Evolutionary conservation across 2,329 filamentous ascomycete genomes (phyloP).

Genomic region (Curvularia sp.): DNA sequence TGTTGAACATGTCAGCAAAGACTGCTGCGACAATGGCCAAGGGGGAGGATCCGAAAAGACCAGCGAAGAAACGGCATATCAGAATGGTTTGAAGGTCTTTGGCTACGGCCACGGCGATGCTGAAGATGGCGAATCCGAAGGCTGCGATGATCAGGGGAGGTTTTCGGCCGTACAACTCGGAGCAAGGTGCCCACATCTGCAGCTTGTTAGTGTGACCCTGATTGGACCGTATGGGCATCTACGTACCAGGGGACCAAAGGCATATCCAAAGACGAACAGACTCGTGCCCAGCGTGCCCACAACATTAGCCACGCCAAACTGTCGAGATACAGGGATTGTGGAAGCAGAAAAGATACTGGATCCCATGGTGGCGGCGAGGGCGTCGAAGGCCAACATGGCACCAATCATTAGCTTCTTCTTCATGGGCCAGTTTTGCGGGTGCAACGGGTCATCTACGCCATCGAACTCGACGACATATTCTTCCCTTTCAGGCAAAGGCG

Average conservation of each 20-base stretch:
- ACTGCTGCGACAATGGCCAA: constrained; percentile 61
- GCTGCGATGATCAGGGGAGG: constrained; percentile 57
- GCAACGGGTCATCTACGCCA: constrained; percentile 80
- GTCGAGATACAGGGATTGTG: constrained; percentile 32
- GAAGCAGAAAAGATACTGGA: constrained; percentile 54
- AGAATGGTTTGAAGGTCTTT: constrained; percentile 63
- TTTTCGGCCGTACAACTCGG: constrained; percentile 60
- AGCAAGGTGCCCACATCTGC: constrained; percentile 58
- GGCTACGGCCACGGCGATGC: constrained; percentile 57
- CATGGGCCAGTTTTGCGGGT: constrained; percentile 87
- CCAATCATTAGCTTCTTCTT: constrained; percentile 77
- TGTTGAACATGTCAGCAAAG: constrained; percentile 65
- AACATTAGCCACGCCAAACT: constrained; percentile 43
- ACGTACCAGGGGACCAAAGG: constrained; percentile 48
- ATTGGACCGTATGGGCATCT: background rate
- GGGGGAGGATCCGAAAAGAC: constrained; percentile 62
- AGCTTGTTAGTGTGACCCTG: constrained; percentile 2
- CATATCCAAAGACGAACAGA: constrained; percentile 49
- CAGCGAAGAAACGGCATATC: constrained; percentile 62
- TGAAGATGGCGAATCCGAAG: constrained; percentile 61
- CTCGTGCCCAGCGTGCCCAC: constrained; percentile 46
- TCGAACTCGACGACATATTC: constrained; percentile 85
- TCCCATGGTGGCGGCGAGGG: constrained; percentile 73
- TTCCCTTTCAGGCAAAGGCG: constrained; percentile 72
- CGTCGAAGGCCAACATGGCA: constrained; percentile 74